Percentiles rank a stretch among this genome's conserved stretches.
These are phyloP conservation scores for Xerocomus minutiporus DNA, from an alignment of 1,284 basidiomycete species.

Conservation along the genomic window DNA sequence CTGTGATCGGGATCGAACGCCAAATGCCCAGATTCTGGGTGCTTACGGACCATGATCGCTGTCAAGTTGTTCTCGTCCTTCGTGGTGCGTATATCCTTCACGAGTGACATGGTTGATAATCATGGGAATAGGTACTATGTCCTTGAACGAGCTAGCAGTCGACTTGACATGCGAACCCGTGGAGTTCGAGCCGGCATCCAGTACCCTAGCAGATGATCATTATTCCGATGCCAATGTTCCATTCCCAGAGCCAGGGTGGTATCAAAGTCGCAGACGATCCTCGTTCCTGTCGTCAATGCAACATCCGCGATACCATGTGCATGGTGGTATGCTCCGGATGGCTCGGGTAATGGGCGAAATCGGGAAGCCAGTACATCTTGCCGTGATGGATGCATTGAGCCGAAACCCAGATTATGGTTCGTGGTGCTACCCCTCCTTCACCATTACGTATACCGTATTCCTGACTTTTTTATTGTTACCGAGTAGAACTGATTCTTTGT, in stretches of 20 bases:
- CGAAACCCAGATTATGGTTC: conserved; percentile 68
- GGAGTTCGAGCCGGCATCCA: conserved; percentile 53
- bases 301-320: conserved; percentile 50
- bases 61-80: conserved; percentile 70
- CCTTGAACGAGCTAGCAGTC: conserved; percentile 77
- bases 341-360: conserved; percentile 72
- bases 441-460: not conserved
- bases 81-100: conserved; percentile 40
- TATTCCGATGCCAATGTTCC: conserved; percentile 19
- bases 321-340: conserved; percentile 77
- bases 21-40: conserved; percentile 81
- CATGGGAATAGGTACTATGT: conserved; percentile 61
- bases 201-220: conserved; percentile 31
- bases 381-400: conserved; percentile 64
- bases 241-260: conserved; percentile 31
- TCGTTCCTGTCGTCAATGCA: conserved; percentile 21
- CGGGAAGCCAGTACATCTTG: conserved; percentile 73
- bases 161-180: conserved; percentile 74
- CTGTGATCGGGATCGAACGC: conserved; percentile 60
- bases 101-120: conserved; percentile 4
- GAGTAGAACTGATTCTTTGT: conserved; percentile 63
- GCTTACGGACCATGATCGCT: conserved; percentile 66
- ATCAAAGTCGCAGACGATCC: conserved; percentile 21
- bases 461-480: conserved; percentile 8
- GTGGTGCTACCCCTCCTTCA: conserved; percentile 13